A percentile compares a stretch with the other conserved stretches of the same genome.
phyloP scores from a whole-genome alignment of 768 basidiomycete genomes.

The Trametes meyenii region DNA sequence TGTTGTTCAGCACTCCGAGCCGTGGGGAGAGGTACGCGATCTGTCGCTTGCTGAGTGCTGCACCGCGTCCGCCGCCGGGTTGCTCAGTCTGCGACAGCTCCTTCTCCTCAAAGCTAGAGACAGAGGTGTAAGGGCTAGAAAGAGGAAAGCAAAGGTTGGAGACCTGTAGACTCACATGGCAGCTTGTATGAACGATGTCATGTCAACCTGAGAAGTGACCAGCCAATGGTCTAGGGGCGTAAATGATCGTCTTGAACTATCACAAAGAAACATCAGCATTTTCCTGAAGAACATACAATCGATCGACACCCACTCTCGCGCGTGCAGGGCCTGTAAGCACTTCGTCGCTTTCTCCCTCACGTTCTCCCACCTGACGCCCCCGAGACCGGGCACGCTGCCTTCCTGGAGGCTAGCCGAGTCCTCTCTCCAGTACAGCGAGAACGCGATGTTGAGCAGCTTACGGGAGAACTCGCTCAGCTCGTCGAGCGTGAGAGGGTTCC shows the following conservation, averaged over 20 bases:
- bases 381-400: constrained; percentile 44
- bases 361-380: constrained; percentile 59
- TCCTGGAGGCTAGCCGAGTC: constrained; percentile 47
- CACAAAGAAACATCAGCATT: neutral
- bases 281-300: neutral
- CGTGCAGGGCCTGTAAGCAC: constrained; percentile 81
- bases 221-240: constrained; percentile 87
- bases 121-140: neutral
- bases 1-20: constrained; percentile 89
- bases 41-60: constrained; percentile 61
- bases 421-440: constrained; percentile 71
- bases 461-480: constrained; percentile 77
- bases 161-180: constrained; percentile 59
- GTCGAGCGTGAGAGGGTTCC: constrained; percentile 81
- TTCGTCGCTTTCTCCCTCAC: constrained; percentile 75
- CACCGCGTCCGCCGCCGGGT: constrained; percentile 23
- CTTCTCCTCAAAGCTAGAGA: constrained; percentile 64
- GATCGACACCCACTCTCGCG: constrained; percentile 73
- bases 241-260: constrained; percentile 83
- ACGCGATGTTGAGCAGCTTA: constrained; percentile 84
- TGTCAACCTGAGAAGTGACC: constrained; percentile 58
- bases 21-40: constrained; percentile 79
- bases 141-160: neutral
- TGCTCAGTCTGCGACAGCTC: constrained; percentile 41
- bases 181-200: constrained; percentile 80